Conservation (phyloP, 176 grass and related monocot genomes). For the Leersia perrieri region DNA sequence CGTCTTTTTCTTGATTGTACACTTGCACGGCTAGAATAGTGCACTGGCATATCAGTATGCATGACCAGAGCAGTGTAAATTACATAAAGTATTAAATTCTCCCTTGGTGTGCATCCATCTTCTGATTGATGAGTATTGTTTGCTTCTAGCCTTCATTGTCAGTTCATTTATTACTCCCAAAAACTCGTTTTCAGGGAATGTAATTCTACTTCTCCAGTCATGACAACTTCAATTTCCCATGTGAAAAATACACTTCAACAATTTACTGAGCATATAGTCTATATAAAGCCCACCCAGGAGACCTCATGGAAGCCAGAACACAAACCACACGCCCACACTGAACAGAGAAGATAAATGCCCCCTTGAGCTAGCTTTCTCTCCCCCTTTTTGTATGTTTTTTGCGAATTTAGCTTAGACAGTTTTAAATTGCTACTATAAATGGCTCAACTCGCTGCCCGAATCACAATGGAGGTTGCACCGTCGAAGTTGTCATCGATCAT, state of each 20-base stretch:
- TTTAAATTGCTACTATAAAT: neutral
- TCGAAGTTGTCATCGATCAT: conserved; percentile 6
- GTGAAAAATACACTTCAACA: neutral
- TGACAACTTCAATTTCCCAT: neutral
- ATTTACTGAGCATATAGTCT: neutral
- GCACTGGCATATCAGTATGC: neutral
- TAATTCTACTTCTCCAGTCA: neutral
- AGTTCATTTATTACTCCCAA: conserved; percentile 11
- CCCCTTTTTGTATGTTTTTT: neutral
- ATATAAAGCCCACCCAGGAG: conserved; percentile 14
- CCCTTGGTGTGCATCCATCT: neutral
- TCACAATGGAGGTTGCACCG: conserved; percentile 44
- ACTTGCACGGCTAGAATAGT: conserved; percentile 19
- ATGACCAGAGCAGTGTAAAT: neutral
- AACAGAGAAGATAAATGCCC: neutral
- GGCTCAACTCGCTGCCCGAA: neutral
- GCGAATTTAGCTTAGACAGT: neutral
- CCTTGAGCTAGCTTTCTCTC: neutral
- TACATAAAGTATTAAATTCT: neutral
- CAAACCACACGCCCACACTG: neutral
- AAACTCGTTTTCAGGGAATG: neutral
- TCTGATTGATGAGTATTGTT: neutral
- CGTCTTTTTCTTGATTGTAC: neutral
- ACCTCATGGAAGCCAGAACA: neutral
- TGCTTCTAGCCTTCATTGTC: conserved; percentile 12